Base-by-base conservation (phyloP, 192 early-diverging fungal genomes). In the Podila horticola region DNA sequence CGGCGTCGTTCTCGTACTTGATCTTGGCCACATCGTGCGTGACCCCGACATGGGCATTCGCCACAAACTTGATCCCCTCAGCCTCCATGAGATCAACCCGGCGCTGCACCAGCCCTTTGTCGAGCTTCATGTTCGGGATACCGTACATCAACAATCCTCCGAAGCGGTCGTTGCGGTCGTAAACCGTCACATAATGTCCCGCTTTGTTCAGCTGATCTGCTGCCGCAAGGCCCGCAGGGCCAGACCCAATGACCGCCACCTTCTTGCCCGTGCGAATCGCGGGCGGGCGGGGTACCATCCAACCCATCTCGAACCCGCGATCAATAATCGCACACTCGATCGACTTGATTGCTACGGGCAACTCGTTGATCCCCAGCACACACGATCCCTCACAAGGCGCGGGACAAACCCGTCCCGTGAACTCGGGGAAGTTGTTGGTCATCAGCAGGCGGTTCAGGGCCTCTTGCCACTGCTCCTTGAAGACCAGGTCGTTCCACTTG, bases 61-160 rank as follows among this genome's bases (percentile, higher is more conserved):
- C 82, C 33, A 95, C 92, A 88, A 98, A 98, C 61, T 84, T 88
- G 64, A 99, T 90, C 51, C 97, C 98, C 87, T 99, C 98, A 20
- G 91, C 92, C 2, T 90, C 93, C 86, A 99, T 88, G 82, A 98
- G 89, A 71, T 98, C 96, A 66, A 98, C 88, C 59, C 98, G 94
- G 51, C 98, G 90, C 82, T 96, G 95, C 31, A 98, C 96, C 72
- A 97, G 83, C 52, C 89, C 88, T 89, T 99, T 99, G 86, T 99
- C 98, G 36, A 99, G 92, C 90, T 99, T 99, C 98, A 99, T 99
- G 88, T 99, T 99, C 52, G 98, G 98, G 64, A 99, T 99, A 72
- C 98, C 98, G 84, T 99, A 99, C 89, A 97, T 95, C 70, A 99
- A 90, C 64, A 99, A 83, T 60, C 98, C 98, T 76, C 98, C 98